Base-by-base conservation (phyloP, 352 stramenopile genomes). In the Blastocystis hominis region DNA sequence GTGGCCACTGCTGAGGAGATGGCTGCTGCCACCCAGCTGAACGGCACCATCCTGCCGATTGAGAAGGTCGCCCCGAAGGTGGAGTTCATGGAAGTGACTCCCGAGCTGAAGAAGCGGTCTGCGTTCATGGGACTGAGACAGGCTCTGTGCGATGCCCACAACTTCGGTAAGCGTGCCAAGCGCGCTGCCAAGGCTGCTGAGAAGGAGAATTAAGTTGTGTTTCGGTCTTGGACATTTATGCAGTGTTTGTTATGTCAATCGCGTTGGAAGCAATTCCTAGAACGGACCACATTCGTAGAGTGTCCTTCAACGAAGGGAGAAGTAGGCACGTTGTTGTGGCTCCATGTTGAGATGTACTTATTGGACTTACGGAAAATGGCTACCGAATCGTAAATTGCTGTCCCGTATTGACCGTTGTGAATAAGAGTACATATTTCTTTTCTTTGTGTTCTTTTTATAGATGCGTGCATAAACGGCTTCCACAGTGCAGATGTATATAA, bases 91-190 rank as follows among this genome's bases (percentile, higher is more conserved):
- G n/a, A n/a, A n/a, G n/a, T n/a, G n/a, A n/a, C n/a, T n/a, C n/a
- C n/a, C n/a, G n/a, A n/a, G 34, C n/a, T 50, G 64, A 40, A 66
- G 56, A 94, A 88, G 94, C 98, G 92, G 88, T 97, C 90, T 88
- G 91, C 92, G 79, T 93, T 91, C 90, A 93, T 61, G 17, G 24
- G 84, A 59, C 13, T 89, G 9, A 88, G 70, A 53, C 62, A 88
- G 62, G 88, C 86, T 76, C 66, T 20, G 10, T 24, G n/a, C 47
- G 75, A 84, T 84, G 75, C 75, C 72, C 75, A 47, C 46, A 68
- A 84, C 61, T 68, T 53, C 55, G 75, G 75, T 44, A 38, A 38
- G 36, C 75, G 75, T 84, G 34, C 50, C 2, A 72, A 68, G 54
- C 54, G 75, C 50, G 75, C 75, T 20, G 47, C 30, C 24, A 9